Evolutionary conservation across 352 stramenopile species (phyloP).

Genomic region (Globisporangium heterothallicum): DNA sequence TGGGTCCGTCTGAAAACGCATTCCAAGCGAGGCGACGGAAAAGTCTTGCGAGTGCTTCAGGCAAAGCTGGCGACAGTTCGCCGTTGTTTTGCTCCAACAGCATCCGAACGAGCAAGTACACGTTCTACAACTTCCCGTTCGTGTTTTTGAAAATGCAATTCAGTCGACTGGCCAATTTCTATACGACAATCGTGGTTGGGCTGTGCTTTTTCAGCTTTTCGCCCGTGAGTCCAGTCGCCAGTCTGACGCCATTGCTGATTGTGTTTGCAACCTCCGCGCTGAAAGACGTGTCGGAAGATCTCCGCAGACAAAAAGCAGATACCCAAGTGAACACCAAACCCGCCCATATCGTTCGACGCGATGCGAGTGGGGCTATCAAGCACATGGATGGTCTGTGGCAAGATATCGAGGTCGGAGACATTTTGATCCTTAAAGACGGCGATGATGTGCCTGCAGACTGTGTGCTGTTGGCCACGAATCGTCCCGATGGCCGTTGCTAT

Average conservation of each 20-base stretch:
- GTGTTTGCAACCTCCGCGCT: slow-evolving; percentile 87
- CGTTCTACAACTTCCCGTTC: slow-evolving; percentile 87
- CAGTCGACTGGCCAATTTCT: slow-evolving; percentile 84
- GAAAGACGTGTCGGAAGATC: slow-evolving; percentile 82
- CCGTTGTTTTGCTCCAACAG: slow-evolving; percentile 66
- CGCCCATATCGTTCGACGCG: slow-evolving; percentile 64
- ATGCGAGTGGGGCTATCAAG: slow-evolving; percentile 45
- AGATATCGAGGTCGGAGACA: slow-evolving; percentile 79
- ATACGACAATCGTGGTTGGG: slow-evolving; percentile 85
- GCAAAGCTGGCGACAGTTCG: slow-evolving; percentile 17
- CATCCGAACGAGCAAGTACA: slow-evolving; percentile 88
- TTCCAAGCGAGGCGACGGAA: slow-evolving; percentile 20
- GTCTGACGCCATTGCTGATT: slow-evolving; percentile 80
- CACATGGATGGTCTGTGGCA: slow-evolving; percentile 77
- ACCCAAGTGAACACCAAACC: slow-evolving; percentile 71
- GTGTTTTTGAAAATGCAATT: slow-evolving; percentile 90
- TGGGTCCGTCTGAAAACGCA: slow-evolving; percentile 31
- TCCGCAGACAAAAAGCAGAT: slow-evolving; percentile 76
- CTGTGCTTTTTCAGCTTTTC: slow-evolving; percentile 89
- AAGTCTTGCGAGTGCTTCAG: slow-evolving; percentile 11
- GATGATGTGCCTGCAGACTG: slow-evolving; percentile 82
- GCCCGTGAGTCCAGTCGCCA: slow-evolving; percentile 75
- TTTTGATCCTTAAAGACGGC: slow-evolving; percentile 76
- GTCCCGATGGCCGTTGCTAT: slow-evolving; percentile 72
- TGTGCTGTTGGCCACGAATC: slow-evolving; percentile 71